Evolutionary conservation across 768 basidiomycete species (phyloP), one percentile per base, ranked within the genome.

Genomic region (Tricholoma matsutake): DNA sequence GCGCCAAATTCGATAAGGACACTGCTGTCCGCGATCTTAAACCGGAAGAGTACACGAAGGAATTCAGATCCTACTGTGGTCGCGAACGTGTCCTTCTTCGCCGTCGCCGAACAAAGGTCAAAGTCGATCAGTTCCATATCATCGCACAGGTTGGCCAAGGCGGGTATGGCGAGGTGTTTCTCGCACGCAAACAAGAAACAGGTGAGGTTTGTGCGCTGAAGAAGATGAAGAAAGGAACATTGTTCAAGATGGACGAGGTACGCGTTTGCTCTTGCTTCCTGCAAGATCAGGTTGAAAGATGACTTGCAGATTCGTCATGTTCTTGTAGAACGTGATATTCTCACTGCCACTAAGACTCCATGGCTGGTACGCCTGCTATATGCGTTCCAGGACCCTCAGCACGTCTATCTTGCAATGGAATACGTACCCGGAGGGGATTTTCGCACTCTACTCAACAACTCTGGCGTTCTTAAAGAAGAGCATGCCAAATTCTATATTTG

Each of bases 381-480:
- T 70, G 97, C 97, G 2, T 99, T 99, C 76, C 97, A 99, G 75
- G 96, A 99, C 69, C 79, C 86, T 0, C 81, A 90, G 58, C 82
- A 91, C 67, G 94, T 98, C 16, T 98, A 96, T 71, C 89, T 98
- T 51, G 96, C 96, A 1, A 98, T 98, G 96, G 96, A 98, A 80
- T 98, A 97, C 71, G 96, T 98, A 16, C 95, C 96, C 0, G 97
- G 97, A 20, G 97, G 97, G 54, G 97, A 99, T 72, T 99, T 99
- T 79, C 86, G 97, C 16, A 99, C 97, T 0, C 83, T 99, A 39
- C 82, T 99, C 39, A 99, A 98, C 76, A 99, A 98, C 72, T 95
- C 96, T 0, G 97, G 97, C 31, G 94, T 98, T 1, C 82, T 99
- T 61, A 96, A 98, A 72, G 96, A 98, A 71, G 94, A 98, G 68